phyloP scores from a whole-genome alignment of 208 protist genomes.

The Acanthamoeba divionensis region DNA sequence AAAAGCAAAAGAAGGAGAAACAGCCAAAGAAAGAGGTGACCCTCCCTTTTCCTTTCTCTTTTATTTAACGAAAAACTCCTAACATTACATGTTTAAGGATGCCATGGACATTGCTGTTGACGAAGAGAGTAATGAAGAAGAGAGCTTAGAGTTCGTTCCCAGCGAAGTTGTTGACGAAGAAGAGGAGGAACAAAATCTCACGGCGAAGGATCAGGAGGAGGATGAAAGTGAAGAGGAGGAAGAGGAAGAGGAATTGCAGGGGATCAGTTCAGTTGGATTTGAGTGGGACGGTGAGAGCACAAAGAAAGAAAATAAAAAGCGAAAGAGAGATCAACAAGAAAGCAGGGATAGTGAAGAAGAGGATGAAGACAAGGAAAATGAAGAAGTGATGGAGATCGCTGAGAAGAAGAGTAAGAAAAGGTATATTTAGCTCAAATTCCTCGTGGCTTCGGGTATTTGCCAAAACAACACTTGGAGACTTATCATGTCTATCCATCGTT shows the following conservation, averaged over 20 bases:
- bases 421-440: not conserved
- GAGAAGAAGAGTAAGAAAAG: conserved; percentile 61
- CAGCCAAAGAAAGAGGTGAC: not conserved
- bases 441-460: not conserved
- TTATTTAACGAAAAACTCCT: too few species aligned
- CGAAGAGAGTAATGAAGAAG: conserved; percentile 49
- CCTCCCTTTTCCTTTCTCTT: not conserved
- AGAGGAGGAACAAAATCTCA: conserved; percentile 60
- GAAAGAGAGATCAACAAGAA: conserved; percentile 28
- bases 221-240: conserved; percentile 53
- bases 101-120: too few species aligned
- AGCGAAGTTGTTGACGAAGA: conserved; percentile 10
- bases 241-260: conserved; percentile 10
- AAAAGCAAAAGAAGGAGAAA: not conserved
- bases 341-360: conserved; percentile 49
- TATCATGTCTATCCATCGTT: not conserved
- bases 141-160: not conserved
- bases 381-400: conserved; percentile 55
- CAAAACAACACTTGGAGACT: not conserved
- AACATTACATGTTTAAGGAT: too few species aligned
- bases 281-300: conserved; percentile 49
- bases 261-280: conserved; percentile 6
- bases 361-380: conserved; percentile 67
- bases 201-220: conserved; percentile 51
- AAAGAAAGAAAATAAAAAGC: conserved; percentile 43